Evolutionary conservation across 768 basidiomycete genomes (phyloP).

Genomic region (Auricularia cornea): DNA sequence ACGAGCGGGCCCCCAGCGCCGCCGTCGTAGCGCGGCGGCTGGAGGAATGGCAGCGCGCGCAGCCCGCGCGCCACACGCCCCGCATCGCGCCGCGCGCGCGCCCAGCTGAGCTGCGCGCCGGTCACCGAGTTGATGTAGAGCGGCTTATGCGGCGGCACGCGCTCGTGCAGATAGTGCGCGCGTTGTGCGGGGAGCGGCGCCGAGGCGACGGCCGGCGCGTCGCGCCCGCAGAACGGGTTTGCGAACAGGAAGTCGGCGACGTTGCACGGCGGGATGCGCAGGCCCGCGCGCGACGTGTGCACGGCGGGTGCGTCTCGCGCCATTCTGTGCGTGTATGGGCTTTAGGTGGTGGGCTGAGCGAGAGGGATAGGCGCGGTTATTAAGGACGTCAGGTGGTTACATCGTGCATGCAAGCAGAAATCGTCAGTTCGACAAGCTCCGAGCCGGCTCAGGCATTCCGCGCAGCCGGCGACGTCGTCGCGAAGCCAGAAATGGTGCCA

Average conservation of each 20-base stretch:
- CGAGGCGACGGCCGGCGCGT: neutral
- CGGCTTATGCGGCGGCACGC: neutral
- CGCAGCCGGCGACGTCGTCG: too few relatives aligned
- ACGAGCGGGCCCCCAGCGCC: neutral
- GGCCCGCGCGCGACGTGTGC: neutral
- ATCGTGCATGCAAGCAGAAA: too few relatives aligned
- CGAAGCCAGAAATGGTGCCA: too few relatives aligned
- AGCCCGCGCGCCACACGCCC: neutral
- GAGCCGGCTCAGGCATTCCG: too few relatives aligned
- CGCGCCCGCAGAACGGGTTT: neutral
- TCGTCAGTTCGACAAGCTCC: too few relatives aligned
- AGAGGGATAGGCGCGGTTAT: too few relatives aligned
- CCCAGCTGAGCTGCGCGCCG: constrained; percentile 2
- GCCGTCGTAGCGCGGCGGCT: neutral
- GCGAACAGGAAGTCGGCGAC: neutral
- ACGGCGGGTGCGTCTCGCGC: neutral
- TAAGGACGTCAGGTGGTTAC: too few relatives aligned
- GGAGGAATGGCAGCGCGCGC: constrained; percentile 1
- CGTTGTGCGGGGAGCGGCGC: neutral
- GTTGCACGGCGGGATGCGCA: neutral
- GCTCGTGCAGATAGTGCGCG: neutral
- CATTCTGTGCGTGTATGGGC: neutral
- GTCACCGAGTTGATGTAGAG: neutral
- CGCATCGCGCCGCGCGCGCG: neutral
- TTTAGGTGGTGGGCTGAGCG: too few relatives aligned